These are phyloP conservation scores for Cryptosporidium andersoni DNA, from an alignment of 169 alveolate genomes.

Conservation along the genomic window DNA sequence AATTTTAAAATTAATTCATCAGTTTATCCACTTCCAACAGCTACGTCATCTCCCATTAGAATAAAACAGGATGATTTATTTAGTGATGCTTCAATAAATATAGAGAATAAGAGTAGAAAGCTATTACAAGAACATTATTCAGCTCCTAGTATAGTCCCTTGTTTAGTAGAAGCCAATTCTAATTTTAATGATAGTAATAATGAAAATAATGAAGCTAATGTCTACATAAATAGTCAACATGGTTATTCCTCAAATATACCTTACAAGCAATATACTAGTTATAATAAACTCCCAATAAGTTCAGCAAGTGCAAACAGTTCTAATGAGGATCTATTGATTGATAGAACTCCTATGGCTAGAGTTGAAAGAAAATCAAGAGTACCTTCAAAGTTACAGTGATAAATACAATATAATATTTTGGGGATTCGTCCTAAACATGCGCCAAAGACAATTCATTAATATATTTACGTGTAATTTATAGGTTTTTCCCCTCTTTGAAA, in stretches of 20 bases:
- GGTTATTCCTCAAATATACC: neutral
- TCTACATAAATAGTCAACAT: neutral
- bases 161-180: constrained; percentile 19
- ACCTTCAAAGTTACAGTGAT: constrained; percentile 37
- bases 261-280: neutral
- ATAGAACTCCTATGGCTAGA: constrained; percentile 61
- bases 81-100: neutral
- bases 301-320: constrained; percentile 47
- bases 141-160: constrained; percentile 7
- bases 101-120: neutral
- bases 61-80: no score
- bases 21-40: no score
- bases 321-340: constrained; percentile 39
- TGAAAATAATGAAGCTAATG: constrained; percentile 2
- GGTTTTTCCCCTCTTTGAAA: neutral
- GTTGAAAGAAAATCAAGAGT: constrained; percentile 67
- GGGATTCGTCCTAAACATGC: no score
- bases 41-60: no score
- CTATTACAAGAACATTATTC: neutral
- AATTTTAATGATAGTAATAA: neutral
- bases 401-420: neutral
- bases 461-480: neutral
- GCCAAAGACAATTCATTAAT: neutral
- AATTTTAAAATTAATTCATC: no score
- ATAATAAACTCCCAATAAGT: constrained; percentile 20